Percentiles rank a stretch among this genome's conserved stretches.
Evolutionary conservation across 495 filamentous ascomycete species (phyloP).

Genomic region (Penicillium malachiteum): DNA sequence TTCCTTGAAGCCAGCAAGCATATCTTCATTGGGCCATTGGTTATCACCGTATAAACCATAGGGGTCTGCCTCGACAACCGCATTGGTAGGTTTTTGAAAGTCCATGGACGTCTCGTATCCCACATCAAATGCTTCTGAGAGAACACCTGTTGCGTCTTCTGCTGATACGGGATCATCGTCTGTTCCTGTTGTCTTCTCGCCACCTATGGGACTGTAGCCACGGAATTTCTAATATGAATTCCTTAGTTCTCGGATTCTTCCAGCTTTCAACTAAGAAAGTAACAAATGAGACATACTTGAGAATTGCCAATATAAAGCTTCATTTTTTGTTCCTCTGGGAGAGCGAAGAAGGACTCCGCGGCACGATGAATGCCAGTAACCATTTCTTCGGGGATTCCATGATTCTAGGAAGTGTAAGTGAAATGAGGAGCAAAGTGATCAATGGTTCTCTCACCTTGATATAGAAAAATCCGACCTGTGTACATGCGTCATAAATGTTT

Average conservation of each 20-base stretch:
- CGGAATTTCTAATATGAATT: constrained; percentile 26
- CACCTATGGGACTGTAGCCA: constrained; percentile 33
- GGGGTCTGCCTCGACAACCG: constrained; percentile 17
- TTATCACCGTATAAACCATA: constrained; percentile 28
- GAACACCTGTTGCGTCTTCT: constrained; percentile 19
- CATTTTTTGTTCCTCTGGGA: constrained; percentile 49
- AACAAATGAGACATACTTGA: constrained; percentile 7
- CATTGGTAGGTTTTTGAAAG: constrained; percentile 16
- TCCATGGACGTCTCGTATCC: constrained; percentile 40
- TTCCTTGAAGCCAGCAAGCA: constrained; percentile 17
- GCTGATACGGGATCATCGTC: constrained; percentile 13
- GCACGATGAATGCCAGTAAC: constrained; percentile 37
- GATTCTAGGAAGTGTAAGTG: constrained; percentile 15
- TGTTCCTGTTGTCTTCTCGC: constrained; percentile 27
- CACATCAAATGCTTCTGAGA: constrained; percentile 43
- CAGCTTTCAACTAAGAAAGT: background rate
- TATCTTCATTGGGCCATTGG: constrained; percentile 26
- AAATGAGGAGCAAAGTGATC: background rate
- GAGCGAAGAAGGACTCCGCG: constrained; percentile 46
- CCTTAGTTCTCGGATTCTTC: background rate
- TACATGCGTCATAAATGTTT: constrained; percentile 48
- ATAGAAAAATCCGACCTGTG: constrained; percentile 58
- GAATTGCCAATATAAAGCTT: constrained; percentile 39
- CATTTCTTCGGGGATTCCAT: constrained; percentile 39
- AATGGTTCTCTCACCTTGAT: constrained; percentile 30